A percentile compares a stretch with the other conserved stretches of the same genome.
These are phyloP conservation scores for Trichoderma erinaceum DNA, from an alignment of 495 filamentous ascomycete genomes.

Conservation along the genomic window DNA sequence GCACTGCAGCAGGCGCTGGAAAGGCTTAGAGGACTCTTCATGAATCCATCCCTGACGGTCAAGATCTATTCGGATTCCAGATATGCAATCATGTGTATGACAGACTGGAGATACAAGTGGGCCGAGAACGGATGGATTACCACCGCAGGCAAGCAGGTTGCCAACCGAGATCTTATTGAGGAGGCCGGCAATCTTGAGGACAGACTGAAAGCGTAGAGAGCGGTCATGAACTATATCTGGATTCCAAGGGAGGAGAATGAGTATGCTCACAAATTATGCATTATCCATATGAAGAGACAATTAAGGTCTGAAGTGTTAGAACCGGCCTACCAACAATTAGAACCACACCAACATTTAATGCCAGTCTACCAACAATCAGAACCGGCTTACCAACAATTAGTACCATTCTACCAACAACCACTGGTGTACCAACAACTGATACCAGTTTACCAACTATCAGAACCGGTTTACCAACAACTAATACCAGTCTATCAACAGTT, in stretches of 20 bases:
- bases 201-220: neutral
- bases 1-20: neutral
- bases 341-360: no score
- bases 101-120: neutral
- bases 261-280: neutral
- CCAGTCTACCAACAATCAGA: no score
- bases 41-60: neutral
- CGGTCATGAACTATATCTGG: neutral
- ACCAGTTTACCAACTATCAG: no score
- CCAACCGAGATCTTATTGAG: neutral
- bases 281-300: no score
- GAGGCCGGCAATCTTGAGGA: neutral
- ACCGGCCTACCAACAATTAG: no score
- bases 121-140: neutral
- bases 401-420: no score
- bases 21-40: neutral
- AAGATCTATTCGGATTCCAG: neutral
- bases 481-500: no score
- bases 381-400: no score
- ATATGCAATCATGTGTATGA: neutral
- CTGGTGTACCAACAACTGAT: no score
- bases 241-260: neutral
- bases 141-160: neutral
- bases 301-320: no score
- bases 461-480: no score